These are phyloP conservation scores for Oryza nivara DNA, from an alignment of 176 grass and related monocot species.

Conservation along the genomic window DNA sequence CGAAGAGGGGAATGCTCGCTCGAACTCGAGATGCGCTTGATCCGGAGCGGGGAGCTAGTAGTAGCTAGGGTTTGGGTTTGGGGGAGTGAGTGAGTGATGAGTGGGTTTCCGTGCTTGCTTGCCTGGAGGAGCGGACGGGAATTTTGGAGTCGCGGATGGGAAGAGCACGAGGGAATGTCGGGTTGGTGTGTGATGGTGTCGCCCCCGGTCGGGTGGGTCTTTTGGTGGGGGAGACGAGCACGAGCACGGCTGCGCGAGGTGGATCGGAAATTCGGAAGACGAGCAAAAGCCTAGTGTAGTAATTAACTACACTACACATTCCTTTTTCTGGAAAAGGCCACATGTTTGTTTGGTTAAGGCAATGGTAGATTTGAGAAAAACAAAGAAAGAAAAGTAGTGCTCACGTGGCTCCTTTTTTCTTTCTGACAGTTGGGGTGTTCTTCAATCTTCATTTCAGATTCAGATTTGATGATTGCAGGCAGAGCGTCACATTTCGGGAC, in stretches of 20 bases:
- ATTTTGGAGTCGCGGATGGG: constrained; percentile 18
- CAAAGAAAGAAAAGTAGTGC: background rate
- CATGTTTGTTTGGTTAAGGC: background rate
- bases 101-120: background rate
- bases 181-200: constrained; percentile 1
- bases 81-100: background rate
- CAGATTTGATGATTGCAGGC: background rate
- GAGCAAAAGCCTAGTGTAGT: too few species aligned
- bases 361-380: background rate
- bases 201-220: background rate
- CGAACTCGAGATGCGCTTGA: background rate
- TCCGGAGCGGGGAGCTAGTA: background rate
- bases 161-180: constrained; percentile 18
- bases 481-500: background rate
- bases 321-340: constrained; percentile 31
- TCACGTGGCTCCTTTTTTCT: background rate
- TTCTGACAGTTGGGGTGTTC: constrained; percentile 7
- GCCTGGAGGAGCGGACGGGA: constrained; percentile 11
- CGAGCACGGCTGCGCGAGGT: background rate
- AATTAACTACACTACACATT: too few species aligned
- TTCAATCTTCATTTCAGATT: too few species aligned
- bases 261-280: background rate
- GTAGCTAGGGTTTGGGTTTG: background rate
- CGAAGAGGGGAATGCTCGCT: background rate
- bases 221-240: constrained; percentile 21